phyloP scores from a whole-genome alignment of 495 filamentous ascomycete species.

The Tuber aestivum region DNA sequence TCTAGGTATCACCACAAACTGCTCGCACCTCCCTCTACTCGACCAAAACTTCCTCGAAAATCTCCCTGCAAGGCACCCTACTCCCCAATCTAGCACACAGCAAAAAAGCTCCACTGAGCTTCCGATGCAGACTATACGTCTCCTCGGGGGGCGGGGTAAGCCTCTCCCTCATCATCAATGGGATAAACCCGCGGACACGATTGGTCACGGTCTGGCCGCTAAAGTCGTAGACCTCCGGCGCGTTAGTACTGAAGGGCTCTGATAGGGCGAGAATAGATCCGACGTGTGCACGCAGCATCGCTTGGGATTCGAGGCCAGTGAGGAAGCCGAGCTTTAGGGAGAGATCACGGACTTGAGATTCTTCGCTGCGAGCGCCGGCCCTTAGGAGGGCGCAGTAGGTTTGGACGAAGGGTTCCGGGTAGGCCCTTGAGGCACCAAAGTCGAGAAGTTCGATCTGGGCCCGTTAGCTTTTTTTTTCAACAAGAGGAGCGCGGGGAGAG shows the following conservation, averaged over 20 bases:
- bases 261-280: slow-evolving; percentile 77
- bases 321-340: slow-evolving; percentile 85
- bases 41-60: slow-evolving; percentile 61
- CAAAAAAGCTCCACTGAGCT: slow-evolving; percentile 91
- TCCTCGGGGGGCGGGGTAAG: slow-evolving; percentile 91
- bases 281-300: slow-evolving; percentile 84
- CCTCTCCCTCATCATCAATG: slow-evolving; percentile 83
- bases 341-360: slow-evolving; percentile 55
- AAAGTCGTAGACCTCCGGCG: slow-evolving; percentile 87
- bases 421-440: slow-evolving; percentile 88
- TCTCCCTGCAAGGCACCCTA: slow-evolving; percentile 67
- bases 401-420: slow-evolving; percentile 67
- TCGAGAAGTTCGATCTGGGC: slow-evolving; percentile 78
- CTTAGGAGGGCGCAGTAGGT: slow-evolving; percentile 71
- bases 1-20: not conserved
- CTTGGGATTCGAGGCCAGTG: slow-evolving; percentile 73
- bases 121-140: slow-evolving; percentile 93
- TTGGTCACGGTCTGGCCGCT: slow-evolving; percentile 91
- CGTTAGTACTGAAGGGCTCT: slow-evolving; percentile 72
- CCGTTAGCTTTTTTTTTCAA: slow-evolving; percentile 11
- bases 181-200: slow-evolving; percentile 75
- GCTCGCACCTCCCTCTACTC: slow-evolving; percentile 1
- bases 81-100: slow-evolving; percentile 83
- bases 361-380: slow-evolving; percentile 68
- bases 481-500: not conserved